Evolutionary conservation across 352 stramenopile genomes (phyloP), one percentile per base, ranked within the genome.

Genomic region (Pythium utonaiense): DNA sequence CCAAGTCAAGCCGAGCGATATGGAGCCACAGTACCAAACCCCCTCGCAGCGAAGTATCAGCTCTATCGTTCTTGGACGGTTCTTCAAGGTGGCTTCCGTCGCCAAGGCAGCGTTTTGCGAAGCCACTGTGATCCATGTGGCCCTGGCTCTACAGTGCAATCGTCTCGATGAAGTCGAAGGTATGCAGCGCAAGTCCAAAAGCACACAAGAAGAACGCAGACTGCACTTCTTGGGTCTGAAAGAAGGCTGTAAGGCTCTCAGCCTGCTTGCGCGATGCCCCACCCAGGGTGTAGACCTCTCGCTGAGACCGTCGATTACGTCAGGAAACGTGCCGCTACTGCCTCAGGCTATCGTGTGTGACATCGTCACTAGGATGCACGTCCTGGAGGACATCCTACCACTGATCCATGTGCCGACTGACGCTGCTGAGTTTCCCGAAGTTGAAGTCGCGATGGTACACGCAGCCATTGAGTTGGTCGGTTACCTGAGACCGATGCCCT

Each of bases 81-180:
- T 93, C 25, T 74, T 70, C 40, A 77, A 78, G 22, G 67, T 77
- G 5, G 47, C 69, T 0, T 44, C 66, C 1, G 68, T 89, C 1
- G 72, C 69, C 1, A 57, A 62, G 10, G 57, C 62, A 16, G 77
- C 73, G 53, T 86, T 91, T 64, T 80, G 70, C 5, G 81, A 93
- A 57, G 57, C 75, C 38, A 54, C 82, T 5, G 64, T 91, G 28
- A 78, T 76, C 36, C 81, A 93, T 27, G 61, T 93, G 6, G 80
- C 80, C n/a, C 71, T 93, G 7, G 74, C 74, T 16, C 57, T 93
- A 9, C 83, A 93, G 57, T 89, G 80, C 59, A 91, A 77, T 42
- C 79, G 73, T 0, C 56, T 93, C 21, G 81, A 93, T 44, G 73
- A 83, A 59, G 64, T 84, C 6, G 81, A 93, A 50, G 66, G 69